Evolutionary conservation across 768 basidiomycete genomes (phyloP), one percentile per base, ranked within the genome.

Genomic region (Russula sp.): DNA sequence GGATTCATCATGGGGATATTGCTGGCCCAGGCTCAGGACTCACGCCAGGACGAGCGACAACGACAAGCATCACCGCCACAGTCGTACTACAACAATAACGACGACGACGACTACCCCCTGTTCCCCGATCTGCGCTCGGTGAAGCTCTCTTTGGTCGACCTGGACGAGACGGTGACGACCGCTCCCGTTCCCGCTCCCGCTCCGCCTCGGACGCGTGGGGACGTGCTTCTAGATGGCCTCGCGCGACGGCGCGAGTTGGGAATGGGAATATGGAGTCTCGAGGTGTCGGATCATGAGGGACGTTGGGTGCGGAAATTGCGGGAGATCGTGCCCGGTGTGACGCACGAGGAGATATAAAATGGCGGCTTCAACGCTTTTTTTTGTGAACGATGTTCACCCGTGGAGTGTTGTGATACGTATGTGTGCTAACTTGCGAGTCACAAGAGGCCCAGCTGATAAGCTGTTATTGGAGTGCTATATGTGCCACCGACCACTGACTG

Each of bases 131-230:
- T 54, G 29, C 29, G 52, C 51, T 32, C 45, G 18, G 20, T 60
- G 29, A 55, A 54, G 25, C 52, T 55, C 20, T 34, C 46, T n/a
- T 16, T 60, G 25, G 59, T 55, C 38, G 53, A 55, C 29, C n/a
- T 55, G 14, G 59, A 54, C 43, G 59, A 60, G 45, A 35, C 13
- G 5, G 59, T 54, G 45, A 35, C 13, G 5, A 45, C 42, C 22
- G 29, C 7, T 29, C 25, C 25, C 25, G 25, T 29, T 29, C 25
- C 25, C 25, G 25, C 3, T 29, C 3, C 25, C 25, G 25, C 25
- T 22, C 59, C 36, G 29, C 51, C 43, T 3, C 16, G 36, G 22
- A 20, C 45, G 1, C 59, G 59, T 18, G 52, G 52, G 20, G 46
- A 60, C 11, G 18, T 41, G 8, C 52, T 60, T 35, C 13, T 53